A percentile compares a stretch with the other conserved stretches of the same genome.
Evolutionary conservation across 2,329 filamentous ascomycete genomes (phyloP).

Genomic region (Arthroderma sp.): DNA sequence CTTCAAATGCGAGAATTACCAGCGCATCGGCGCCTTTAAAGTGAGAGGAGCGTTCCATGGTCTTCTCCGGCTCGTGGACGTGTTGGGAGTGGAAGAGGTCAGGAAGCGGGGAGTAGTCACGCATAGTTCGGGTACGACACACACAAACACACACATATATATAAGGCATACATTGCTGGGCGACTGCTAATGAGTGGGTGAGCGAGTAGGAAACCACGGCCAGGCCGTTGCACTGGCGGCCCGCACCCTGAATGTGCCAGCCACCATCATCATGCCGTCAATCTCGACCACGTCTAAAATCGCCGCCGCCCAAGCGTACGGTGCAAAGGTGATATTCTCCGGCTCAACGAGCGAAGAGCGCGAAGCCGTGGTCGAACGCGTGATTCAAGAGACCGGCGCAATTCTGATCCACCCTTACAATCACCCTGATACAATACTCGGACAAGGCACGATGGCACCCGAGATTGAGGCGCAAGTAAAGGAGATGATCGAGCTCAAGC

Average conservation of each 20-base stretch:
- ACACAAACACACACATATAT: not conserved
- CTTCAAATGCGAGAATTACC: conserved; percentile 94
- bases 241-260: conserved; percentile 56
- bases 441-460: conserved; percentile 78
- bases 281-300: conserved; percentile 80
- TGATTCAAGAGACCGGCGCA: conserved; percentile 60
- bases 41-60: conserved; percentile 83
- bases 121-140: conserved; percentile 62
- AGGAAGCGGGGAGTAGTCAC: conserved; percentile 64
- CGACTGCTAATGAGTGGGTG: not conserved
- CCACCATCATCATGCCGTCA: conserved; percentile 84
- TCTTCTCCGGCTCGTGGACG: conserved; percentile 52
- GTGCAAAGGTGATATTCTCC: conserved; percentile 65
- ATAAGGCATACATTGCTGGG: not conserved
- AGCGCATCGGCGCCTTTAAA: conserved; percentile 88
- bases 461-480: conserved; percentile 66
- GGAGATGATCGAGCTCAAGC: conserved; percentile 33
- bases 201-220: conserved; percentile 70
- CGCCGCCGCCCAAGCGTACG: conserved; percentile 64
- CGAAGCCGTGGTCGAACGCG: conserved; percentile 58
- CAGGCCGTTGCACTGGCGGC: conserved; percentile 85
- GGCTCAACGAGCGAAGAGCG: conserved; percentile 70
- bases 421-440: conserved; percentile 79
- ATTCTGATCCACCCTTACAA: conserved; percentile 81
- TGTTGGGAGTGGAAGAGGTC: conserved; percentile 49